Conservation (phyloP, 2,329 filamentous ascomycete species). For the Talaromyces pinophilus region DNA sequence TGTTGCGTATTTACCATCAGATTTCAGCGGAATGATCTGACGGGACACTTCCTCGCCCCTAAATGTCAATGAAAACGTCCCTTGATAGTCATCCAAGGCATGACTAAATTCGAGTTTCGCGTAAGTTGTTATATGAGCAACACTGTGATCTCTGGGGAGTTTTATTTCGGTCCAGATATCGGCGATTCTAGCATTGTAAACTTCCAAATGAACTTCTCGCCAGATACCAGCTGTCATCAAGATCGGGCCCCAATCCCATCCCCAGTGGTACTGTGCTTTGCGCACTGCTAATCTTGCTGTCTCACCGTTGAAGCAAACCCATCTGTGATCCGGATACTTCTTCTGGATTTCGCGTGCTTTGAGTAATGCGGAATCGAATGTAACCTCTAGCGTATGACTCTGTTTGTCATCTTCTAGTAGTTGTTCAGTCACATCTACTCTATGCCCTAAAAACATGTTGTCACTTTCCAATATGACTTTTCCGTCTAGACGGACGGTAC, state of each 20-base stretch:
- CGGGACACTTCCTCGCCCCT: slow-evolving; percentile 33
- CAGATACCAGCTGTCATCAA: slow-evolving; percentile 65
- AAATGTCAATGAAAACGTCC: slow-evolving; percentile 10
- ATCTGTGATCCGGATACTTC: slow-evolving; percentile 49
- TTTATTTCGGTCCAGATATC: slow-evolving; percentile 55
- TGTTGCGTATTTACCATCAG: slow-evolving; percentile 12
- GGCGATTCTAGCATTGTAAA: slow-evolving; percentile 15
- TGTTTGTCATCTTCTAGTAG: slow-evolving; percentile 33
- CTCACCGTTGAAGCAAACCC: slow-evolving; percentile 51
- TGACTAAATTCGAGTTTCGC: slow-evolving; percentile 42
- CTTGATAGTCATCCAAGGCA: slow-evolving; percentile 21
- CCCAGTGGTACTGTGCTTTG: slow-evolving; percentile 72
- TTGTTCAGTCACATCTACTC: slow-evolving; percentile 66
- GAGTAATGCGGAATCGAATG: slow-evolving; percentile 52
- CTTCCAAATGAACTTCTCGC: slow-evolving; percentile 42
- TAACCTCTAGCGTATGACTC: slow-evolving; percentile 49
- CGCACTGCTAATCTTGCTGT: slow-evolving; percentile 53
- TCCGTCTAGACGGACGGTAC: slow-evolving; percentile 69
- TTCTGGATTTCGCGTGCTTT: slow-evolving; percentile 48
- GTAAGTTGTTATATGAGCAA: slow-evolving; percentile 41
- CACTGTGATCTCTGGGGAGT: slow-evolving; percentile 45
- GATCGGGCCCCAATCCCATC: slow-evolving; percentile 71
- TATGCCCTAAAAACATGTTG: slow-evolving; percentile 77
- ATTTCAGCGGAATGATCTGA: slow-evolving; percentile 40
- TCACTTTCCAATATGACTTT: slow-evolving; percentile 66